A percentile compares a stretch with the other conserved stretches of the same genome.
phyloP scores from a whole-genome alignment of 495 filamentous ascomycete genomes.

The Penicillium coffeae region DNA sequence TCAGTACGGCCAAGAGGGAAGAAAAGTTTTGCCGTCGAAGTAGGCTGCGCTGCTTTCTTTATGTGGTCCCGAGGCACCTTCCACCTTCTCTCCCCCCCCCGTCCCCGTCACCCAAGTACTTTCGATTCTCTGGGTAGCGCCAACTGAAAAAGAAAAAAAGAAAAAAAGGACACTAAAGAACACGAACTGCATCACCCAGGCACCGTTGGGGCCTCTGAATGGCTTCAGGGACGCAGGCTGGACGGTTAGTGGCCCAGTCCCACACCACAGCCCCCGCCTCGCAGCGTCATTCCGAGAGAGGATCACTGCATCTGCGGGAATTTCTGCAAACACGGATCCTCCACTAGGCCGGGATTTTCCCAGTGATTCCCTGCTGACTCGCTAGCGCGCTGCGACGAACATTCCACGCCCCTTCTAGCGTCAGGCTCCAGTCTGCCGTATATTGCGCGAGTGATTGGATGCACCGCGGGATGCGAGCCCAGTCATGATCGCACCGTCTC shows the following conservation, averaged over 20 bases:
- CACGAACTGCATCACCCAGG: not conserved
- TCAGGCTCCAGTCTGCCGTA: not conserved
- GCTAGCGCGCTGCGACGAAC: conserved; percentile 5
- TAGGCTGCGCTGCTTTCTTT: too few species aligned
- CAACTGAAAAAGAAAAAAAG: not conserved
- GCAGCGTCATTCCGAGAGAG: conserved; percentile 11
- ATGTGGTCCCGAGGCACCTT: too few species aligned
- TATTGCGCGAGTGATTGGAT: conserved; percentile 2
- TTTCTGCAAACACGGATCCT: conserved; percentile 23
- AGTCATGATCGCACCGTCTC: not conserved
- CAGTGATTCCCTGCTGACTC: conserved; percentile 12
- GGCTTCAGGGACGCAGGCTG: conserved; percentile 3
- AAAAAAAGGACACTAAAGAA: not conserved
- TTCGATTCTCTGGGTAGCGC: too few species aligned
- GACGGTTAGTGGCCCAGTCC: not conserved
- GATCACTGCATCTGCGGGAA: conserved; percentile 16
- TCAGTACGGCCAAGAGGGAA: not conserved
- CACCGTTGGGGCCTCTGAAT: conserved; percentile 3
- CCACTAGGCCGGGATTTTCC: conserved; percentile 9
- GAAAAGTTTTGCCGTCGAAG: too few species aligned
- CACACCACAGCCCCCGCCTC: conserved; percentile 11
- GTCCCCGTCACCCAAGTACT: too few species aligned
- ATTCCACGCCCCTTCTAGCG: conserved; percentile 24
- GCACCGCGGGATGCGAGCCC: not conserved
- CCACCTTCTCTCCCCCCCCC: too few species aligned